These are phyloP conservation scores for Simmondsia chinensis DNA, from an alignment of 148 eudicot genomes.

Conservation along the genomic window DNA sequence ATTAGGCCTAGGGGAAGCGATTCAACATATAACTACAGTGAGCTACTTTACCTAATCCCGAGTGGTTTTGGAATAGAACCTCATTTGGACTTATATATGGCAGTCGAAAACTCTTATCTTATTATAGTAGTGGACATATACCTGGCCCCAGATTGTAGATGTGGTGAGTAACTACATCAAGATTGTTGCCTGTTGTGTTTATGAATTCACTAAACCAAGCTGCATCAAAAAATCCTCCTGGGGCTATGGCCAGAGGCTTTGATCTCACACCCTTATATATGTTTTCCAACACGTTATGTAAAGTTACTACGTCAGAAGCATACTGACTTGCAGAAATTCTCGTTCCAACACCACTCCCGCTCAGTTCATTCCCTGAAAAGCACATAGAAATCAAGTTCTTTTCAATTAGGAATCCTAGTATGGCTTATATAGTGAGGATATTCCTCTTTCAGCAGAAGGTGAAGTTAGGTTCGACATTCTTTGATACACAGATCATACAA, in stretches of 20 bases:
- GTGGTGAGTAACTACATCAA: conserved; percentile 74
- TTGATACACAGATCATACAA: neutral
- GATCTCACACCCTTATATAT: conserved; percentile 29
- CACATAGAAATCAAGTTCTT: conserved; percentile 3
- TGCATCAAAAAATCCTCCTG: conserved; percentile 78
- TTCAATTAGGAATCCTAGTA: no score
- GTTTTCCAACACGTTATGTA: conserved; percentile 34
- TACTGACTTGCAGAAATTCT: conserved; percentile 64
- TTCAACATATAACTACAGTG: no score
- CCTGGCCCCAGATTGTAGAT: conserved; percentile 94
- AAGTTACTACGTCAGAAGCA: conserved; percentile 38
- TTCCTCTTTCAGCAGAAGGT: no score
- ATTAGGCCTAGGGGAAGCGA: no score
- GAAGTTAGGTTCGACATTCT: no score
- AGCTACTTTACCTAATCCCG: no score
- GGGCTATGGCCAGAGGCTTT: conserved; percentile 54
- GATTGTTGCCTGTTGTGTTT: conserved; percentile 23
- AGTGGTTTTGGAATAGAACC: no score
- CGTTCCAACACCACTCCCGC: conserved; percentile 72
- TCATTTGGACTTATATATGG: no score
- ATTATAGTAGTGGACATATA: conserved; percentile 14
- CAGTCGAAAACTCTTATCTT: no score
- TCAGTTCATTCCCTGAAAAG: conserved; percentile 74
- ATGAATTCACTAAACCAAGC: conserved; percentile 60
- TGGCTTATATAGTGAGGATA: no score